Evolutionary conservation across 352 stramenopile genomes (phyloP).

Genomic region (Globisporangium orthogonon): DNA sequence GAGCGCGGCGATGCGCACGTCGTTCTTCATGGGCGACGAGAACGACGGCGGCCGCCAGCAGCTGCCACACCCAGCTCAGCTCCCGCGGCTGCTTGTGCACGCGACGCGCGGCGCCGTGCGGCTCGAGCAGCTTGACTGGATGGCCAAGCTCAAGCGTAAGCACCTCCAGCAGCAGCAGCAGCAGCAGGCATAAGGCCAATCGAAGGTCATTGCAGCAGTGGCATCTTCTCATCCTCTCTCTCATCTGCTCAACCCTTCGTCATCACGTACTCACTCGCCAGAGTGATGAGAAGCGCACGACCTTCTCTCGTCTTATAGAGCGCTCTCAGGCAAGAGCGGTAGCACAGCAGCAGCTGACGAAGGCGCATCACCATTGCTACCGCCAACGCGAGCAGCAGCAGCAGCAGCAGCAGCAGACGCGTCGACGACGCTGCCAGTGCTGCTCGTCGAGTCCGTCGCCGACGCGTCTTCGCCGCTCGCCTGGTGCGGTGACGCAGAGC

Average conservation of each 20-base stretch:
- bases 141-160: slow-evolving; percentile 77
- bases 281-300: too few relatives aligned
- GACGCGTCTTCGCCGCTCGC: not conserved
- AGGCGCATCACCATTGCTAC: not conserved
- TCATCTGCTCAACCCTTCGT: not conserved
- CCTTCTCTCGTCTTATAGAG: too few relatives aligned
- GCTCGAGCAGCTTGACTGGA: slow-evolving; percentile 68
- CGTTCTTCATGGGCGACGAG: slow-evolving; percentile 59
- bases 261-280: too few relatives aligned
- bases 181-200: not conserved
- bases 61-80: slow-evolving; percentile 5
- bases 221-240: not conserved
- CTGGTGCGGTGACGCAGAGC: not conserved
- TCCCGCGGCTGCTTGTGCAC: slow-evolving; percentile 41
- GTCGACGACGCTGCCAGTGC: not conserved
- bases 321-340: not conserved
- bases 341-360: not conserved
- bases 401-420: not conserved
- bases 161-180: slow-evolving; percentile 30
- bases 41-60: not conserved
- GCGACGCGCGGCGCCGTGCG: slow-evolving; percentile 29
- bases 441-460: not conserved
- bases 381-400: too few relatives aligned
- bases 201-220: not conserved
- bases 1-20: slow-evolving; percentile 63